Percentiles rank a stretch among this genome's conserved stretches.
These are phyloP conservation scores for Avena eriantha DNA, from an alignment of 176 grass and related monocot genomes.

Conservation along the genomic window DNA sequence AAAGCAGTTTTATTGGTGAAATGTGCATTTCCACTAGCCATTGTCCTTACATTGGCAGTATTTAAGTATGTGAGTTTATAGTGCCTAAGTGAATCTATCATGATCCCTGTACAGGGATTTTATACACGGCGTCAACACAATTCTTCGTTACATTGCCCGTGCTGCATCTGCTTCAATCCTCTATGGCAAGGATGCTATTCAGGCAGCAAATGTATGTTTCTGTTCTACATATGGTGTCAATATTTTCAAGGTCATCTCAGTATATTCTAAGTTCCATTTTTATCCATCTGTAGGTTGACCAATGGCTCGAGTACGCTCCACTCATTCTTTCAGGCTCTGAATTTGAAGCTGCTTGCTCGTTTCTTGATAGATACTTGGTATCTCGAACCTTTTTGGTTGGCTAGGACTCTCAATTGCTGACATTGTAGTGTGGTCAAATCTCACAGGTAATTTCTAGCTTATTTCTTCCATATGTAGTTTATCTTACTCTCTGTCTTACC, in stretches of 20 bases:
- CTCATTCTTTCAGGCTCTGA: slow-evolving; percentile 67
- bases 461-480: background rate
- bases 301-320: slow-evolving; percentile 76
- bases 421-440: slow-evolving; percentile 72
- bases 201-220: slow-evolving; percentile 66
- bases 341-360: slow-evolving; percentile 70
- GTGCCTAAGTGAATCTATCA: slow-evolving; percentile 18
- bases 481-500: slow-evolving; percentile 24
- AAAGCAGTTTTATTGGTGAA: background rate
- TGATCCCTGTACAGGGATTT: slow-evolving; percentile 50
- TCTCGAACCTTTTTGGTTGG: slow-evolving; percentile 75
- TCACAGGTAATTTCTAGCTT: slow-evolving; percentile 62
- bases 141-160: slow-evolving; percentile 64
- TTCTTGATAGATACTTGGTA: slow-evolving; percentile 63
- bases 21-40: slow-evolving; percentile 10
- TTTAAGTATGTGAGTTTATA: slow-evolving; percentile 8
- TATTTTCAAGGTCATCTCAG: background rate
- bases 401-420: slow-evolving; percentile 69
- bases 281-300: slow-evolving; percentile 63
- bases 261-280: slow-evolving; percentile 37
- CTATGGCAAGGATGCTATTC: slow-evolving; percentile 62
- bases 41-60: slow-evolving; percentile 6
- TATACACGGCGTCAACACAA: slow-evolving; percentile 69
- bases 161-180: slow-evolving; percentile 57
- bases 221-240: background rate